Conservation (phyloP, 1,139 yeast species). For the Scheffersomyces titani region DNA sequence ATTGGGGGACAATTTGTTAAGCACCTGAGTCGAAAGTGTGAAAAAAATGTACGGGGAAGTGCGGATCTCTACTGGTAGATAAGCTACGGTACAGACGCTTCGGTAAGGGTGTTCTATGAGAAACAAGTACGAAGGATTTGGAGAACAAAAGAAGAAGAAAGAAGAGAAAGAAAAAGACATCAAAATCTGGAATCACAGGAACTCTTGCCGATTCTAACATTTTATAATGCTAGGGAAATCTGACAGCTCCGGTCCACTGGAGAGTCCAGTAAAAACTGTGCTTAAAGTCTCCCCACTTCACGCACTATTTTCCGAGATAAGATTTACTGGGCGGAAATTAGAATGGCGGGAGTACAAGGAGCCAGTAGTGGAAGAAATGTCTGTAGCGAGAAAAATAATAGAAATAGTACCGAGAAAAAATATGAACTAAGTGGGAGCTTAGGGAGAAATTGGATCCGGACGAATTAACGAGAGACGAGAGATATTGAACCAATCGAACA, state of each 20-base stretch:
- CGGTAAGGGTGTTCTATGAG: neutral
- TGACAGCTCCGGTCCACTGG: neutral
- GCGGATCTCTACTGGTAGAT: neutral
- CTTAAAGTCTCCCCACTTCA: neutral
- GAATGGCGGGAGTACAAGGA: neutral
- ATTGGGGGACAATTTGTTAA: neutral
- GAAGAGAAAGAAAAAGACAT: neutral
- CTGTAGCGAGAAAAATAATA: neutral
- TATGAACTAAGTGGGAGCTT: neutral
- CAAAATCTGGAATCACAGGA: neutral
- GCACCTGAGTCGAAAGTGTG: neutral
- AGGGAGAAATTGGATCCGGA: neutral
- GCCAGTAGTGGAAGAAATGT: neutral
- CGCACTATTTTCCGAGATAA: neutral
- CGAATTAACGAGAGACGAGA: neutral
- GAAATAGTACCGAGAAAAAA: neutral
- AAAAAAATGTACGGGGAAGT: neutral
- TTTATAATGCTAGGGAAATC: neutral
- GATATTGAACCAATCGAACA: no score
- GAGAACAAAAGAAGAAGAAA: neutral
- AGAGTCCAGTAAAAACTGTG: neutral
- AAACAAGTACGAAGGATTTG: neutral
- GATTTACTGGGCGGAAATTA: neutral
- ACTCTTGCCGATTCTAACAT: neutral
- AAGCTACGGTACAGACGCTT: neutral